Evolutionary conservation across 169 alveolate species (phyloP), one percentile per base, ranked within the genome.

Genomic region (Cryptosporidium parvum): DNA sequence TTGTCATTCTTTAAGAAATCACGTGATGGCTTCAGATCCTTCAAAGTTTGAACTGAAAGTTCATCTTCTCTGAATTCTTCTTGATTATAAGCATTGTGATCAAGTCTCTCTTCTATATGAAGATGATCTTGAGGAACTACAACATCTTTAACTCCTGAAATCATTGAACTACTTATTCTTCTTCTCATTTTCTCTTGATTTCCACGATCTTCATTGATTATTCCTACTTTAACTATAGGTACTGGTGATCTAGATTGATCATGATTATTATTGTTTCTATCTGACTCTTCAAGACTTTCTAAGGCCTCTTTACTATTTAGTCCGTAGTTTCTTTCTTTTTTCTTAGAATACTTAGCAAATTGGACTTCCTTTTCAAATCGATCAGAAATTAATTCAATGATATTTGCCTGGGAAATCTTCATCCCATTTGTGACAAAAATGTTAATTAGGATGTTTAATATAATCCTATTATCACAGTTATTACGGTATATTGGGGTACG

Each of bases 341-440:
- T 33, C 48, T 33, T 65, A 10, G 52, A 10, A n/a, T 37, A 52
- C 26, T 39, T 65, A 29, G 26, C 10, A 35, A 65, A 35, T 2
- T 21, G 48, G 16, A 73, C n/a, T 21, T 53, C 71, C 48, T 52
- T 73, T 8, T 73, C 86, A 23, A 53, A 73, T 14, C 68, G 10
- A 58, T 73, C 72, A 1, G 68, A 1, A 16, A 73, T 21, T 35
- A 51, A 42, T 31, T 53, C 52, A 5, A 73, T 8, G n/a, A 73
- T 52, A 21, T 53, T 56, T n/a, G 37, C n/a, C 14, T 73, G 86
- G 31, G 86, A 73, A 37, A 73, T 73, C 52, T 33, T 53, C 45
- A 73, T 73, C 21, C 86, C 86, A 42, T 73, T 73, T 7, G 52
- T 73, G 10, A 73, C 72, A 33, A 73, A 58, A 37, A 73, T 73